Evolutionary conservation across 1,284 basidiomycete species (phyloP).

Genomic region (Rhodotorula sp.): DNA sequence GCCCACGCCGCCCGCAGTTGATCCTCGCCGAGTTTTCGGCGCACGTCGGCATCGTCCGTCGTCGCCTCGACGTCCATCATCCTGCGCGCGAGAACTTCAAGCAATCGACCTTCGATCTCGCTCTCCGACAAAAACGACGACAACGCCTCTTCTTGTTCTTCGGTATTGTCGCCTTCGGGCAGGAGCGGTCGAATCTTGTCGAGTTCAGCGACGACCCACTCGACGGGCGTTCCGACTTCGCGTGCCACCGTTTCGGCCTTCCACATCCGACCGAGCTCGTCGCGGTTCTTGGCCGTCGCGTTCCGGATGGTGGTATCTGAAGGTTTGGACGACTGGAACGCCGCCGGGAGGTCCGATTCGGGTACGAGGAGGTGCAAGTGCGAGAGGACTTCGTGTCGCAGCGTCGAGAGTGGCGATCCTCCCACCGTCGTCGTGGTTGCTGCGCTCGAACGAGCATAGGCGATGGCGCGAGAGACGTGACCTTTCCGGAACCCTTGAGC

Average conservation of each 20-base stretch:
- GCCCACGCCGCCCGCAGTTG: neutral
- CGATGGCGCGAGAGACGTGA: conserved; percentile 49
- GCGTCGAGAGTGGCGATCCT: neutral
- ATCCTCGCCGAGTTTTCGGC: conserved; percentile 19
- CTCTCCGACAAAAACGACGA: conserved; percentile 60
- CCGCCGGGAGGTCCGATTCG: conserved; percentile 71
- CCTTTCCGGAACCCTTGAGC: conserved; percentile 52
- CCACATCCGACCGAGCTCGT: conserved; percentile 74
- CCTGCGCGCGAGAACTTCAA: conserved; percentile 46
- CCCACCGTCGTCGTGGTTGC: conserved; percentile 4
- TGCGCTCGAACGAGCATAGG: conserved; percentile 25
- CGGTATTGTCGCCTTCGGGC: conserved; percentile 39
- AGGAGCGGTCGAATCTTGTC: conserved; percentile 8
- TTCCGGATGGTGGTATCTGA: conserved; percentile 41
- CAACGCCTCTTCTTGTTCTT: conserved; percentile 71
- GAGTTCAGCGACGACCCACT: conserved; percentile 63
- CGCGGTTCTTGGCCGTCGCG: conserved; percentile 44
- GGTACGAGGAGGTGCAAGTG: conserved; percentile 71
- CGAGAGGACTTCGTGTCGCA: conserved; percentile 65
- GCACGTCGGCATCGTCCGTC: conserved; percentile 51
- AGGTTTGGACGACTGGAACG: conserved; percentile 57
- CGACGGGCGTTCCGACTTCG: conserved; percentile 76
- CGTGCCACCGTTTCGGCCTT: conserved; percentile 76
- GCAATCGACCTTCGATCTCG: conserved; percentile 47
- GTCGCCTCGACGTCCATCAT: conserved; percentile 53